These are phyloP conservation scores for Colletotrichum brevisporum DNA, from an alignment of 2,329 filamentous ascomycete species.

Conservation along the genomic window DNA sequence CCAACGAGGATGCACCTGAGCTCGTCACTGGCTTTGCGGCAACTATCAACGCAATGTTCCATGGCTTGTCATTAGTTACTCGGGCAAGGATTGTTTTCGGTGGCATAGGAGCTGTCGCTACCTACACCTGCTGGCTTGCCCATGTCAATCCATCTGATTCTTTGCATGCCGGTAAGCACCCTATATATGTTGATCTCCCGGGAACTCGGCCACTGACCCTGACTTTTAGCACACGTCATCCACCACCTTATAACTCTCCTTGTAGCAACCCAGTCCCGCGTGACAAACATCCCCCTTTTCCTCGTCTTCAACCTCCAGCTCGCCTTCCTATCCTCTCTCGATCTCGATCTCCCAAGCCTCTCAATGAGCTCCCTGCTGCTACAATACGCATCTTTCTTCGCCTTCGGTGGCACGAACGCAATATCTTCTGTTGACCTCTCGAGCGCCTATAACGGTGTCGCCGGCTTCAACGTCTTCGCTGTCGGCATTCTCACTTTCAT, in stretches of 20 bases:
- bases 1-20: constrained; percentile 89
- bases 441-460: constrained; percentile 93
- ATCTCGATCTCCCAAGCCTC: constrained; percentile 69
- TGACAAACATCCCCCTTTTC: constrained; percentile 88
- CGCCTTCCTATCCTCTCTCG: constrained; percentile 61
- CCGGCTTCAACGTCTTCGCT: constrained; percentile 81
- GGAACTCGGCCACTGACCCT: background rate
- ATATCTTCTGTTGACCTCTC: constrained; percentile 97
- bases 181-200: background rate
- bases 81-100: constrained; percentile 66
- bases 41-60: constrained; percentile 56
- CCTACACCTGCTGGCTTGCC: constrained; percentile 57
- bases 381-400: constrained; percentile 89
- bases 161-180: constrained; percentile 33
- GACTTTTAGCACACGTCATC: constrained; percentile 58
- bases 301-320: constrained; percentile 78
- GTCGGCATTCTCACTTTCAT: constrained; percentile 89
- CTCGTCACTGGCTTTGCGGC: constrained; percentile 69
- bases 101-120: constrained; percentile 57
- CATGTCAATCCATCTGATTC: constrained; percentile 41
- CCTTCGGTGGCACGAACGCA: constrained; percentile 90
- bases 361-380: constrained; percentile 81
- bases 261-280: constrained; percentile 87
- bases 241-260: constrained; percentile 84
- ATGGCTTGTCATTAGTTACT: constrained; percentile 61